Conservation (phyloP, 2,329 filamentous ascomycete species). For the Apiospora rasikravindrae region DNA sequence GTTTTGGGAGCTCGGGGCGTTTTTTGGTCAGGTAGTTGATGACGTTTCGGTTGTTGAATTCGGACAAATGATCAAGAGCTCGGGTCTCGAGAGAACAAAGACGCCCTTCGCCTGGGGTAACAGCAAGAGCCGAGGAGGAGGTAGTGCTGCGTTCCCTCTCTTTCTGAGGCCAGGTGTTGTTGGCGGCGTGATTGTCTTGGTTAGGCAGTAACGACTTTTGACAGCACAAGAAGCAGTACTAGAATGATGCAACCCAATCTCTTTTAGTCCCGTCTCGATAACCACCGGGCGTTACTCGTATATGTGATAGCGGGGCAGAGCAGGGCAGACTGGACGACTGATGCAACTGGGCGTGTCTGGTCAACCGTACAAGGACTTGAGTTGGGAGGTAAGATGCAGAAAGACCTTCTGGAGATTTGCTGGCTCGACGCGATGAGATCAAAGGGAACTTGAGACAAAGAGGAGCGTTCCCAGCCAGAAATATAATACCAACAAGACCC, state of each 20-base stretch:
- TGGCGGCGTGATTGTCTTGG: not conserved
- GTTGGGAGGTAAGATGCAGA: not conserved
- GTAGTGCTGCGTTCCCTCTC: not conserved
- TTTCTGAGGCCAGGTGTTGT: constrained; percentile 17
- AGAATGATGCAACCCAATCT: constrained; percentile 19
- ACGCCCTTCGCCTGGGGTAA: not conserved
- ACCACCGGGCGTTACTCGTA: not conserved
- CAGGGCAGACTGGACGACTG: not conserved
- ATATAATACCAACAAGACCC: not conserved
- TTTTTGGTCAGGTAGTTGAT: not conserved
- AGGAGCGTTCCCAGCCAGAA: not conserved
- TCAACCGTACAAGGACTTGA: not conserved
- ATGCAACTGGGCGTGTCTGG: not conserved
- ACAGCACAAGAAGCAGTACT: not conserved
- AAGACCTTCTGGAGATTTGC: not conserved
- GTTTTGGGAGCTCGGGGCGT: not conserved
- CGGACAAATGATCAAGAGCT: not conserved
- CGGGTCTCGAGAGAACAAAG: not conserved
- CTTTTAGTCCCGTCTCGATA: constrained; percentile 11
- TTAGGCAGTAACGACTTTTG: constrained; percentile 18
- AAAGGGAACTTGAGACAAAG: not conserved
- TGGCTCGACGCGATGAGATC: not conserved
- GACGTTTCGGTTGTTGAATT: constrained; percentile 3
- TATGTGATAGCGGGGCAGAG: constrained; percentile 10
- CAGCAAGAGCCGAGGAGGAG: not conserved